Percentiles rank a stretch among this genome's conserved stretches.
Conservation (phyloP, 805 yeast genomes). For the Myxozyma udenii region DNA sequence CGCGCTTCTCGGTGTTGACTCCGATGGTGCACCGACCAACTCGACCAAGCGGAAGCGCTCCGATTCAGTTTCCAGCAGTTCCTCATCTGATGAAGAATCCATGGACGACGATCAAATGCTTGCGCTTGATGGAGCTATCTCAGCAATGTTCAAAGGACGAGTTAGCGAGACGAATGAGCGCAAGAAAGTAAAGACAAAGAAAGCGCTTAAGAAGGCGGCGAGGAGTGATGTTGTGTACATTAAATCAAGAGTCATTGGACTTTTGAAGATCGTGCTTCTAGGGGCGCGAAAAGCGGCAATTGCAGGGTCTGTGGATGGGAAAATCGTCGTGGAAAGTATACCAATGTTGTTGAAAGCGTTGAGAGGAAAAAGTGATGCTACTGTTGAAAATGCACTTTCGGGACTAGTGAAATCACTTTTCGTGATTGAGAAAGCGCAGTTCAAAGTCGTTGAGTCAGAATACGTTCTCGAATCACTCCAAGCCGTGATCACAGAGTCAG, state of each 20-base stretch:
- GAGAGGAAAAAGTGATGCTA: background rate
- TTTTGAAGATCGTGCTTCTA: background rate
- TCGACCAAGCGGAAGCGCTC: constrained; percentile 6
- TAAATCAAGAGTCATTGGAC: background rate
- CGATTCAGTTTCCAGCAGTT: constrained; percentile 1
- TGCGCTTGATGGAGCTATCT: constrained; percentile 18
- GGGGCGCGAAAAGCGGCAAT: background rate
- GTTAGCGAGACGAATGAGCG: constrained; percentile 6
- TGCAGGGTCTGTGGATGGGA: background rate
- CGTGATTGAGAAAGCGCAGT: background rate
- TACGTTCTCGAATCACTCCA: background rate
- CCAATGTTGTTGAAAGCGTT: background rate
- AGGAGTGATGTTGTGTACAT: constrained; percentile 2
- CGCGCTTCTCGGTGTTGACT: constrained; percentile 17
- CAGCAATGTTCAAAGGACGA: constrained; percentile 20
- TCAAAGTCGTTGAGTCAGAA: background rate
- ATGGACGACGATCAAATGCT: constrained; percentile 29
- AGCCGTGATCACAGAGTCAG: background rate
- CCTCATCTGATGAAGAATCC: constrained; percentile 12
- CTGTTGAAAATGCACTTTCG: background rate
- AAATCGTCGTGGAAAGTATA: background rate
- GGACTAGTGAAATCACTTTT: background rate
- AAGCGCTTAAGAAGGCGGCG: constrained; percentile 11
- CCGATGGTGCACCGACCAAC: background rate
- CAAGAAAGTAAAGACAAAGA: constrained; percentile 7